These are phyloP conservation scores for Blastobotrys apis DNA, from an alignment of 1,139 yeast genomes.

Conservation along the genomic window DNA sequence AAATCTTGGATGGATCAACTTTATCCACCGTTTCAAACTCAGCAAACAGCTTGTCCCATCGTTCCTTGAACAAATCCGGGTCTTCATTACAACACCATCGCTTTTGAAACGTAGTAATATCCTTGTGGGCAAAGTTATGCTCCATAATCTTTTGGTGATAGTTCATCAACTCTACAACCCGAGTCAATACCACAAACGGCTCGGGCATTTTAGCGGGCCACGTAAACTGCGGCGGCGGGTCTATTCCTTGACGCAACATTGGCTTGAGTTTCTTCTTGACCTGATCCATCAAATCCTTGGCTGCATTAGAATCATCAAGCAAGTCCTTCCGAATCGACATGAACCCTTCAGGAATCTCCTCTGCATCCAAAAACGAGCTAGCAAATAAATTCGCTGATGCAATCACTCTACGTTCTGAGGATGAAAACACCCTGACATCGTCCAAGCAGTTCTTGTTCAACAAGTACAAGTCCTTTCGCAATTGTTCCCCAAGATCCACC, in stretches of 20 bases:
- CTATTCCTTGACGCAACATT: constrained; percentile 87
- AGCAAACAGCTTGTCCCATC: constrained; percentile 95
- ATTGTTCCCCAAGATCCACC: constrained; percentile 89
- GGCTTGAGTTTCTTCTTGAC: constrained; percentile 97
- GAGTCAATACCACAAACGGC: constrained; percentile 86
- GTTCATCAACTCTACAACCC: constrained; percentile 95
- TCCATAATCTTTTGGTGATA: constrained; percentile 84
- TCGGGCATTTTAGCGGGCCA: constrained; percentile 99
- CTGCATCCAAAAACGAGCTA: constrained; percentile 70
- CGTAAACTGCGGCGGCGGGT: constrained; percentile 97
- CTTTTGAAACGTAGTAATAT: constrained; percentile 64
- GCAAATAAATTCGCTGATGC: constrained; percentile 91
- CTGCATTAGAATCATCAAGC: constrained; percentile 95
- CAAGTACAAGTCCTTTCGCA: constrained; percentile 84
- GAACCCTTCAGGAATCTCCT: constrained; percentile 71
- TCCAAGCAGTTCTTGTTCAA: constrained; percentile 79
- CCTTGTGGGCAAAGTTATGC: constrained; percentile 65
- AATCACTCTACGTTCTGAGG: constrained; percentile 91
- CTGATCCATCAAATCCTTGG: constrained; percentile 95
- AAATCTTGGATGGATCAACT: constrained; percentile 95
- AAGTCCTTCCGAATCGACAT: constrained; percentile 83
- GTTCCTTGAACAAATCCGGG: constrained; percentile 79
- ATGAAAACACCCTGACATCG: constrained; percentile 81
- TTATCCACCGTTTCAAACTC: constrained; percentile 93
- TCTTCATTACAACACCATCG: constrained; percentile 98